These are phyloP conservation scores for Suillus placidus DNA, from an alignment of 768 basidiomycete genomes.

Conservation along the genomic window DNA sequence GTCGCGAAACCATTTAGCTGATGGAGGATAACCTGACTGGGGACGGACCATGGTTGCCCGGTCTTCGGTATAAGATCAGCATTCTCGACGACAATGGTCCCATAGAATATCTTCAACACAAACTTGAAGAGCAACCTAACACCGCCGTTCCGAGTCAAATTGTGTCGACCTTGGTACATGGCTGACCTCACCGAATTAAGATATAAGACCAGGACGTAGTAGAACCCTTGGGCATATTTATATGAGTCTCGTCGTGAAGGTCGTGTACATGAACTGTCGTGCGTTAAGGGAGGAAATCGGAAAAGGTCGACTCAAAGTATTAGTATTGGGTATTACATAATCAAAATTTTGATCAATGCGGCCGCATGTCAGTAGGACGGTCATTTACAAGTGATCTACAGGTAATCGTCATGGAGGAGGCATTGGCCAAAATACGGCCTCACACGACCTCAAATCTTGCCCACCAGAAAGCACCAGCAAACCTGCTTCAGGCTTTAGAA, in stretches of 20 bases:
- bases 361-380: neutral
- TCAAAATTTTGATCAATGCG: conserved; percentile 31
- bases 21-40: neutral
- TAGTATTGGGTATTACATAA: conserved; percentile 32
- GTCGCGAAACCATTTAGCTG: conserved; percentile 1
- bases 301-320: no score
- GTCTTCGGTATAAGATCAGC: conserved; percentile 67
- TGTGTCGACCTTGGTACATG: neutral
- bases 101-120: conserved; percentile 90
- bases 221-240: conserved; percentile 41
- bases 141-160: conserved; percentile 6
- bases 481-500: conserved; percentile 83
- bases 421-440: conserved; percentile 82
- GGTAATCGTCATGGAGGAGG: conserved; percentile 53
- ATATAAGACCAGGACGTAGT: conserved; percentile 65
- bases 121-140: conserved; percentile 71
- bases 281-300: neutral
- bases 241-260: conserved; percentile 9
- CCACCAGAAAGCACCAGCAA: conserved; percentile 89
- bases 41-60: conserved; percentile 69
- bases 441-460: conserved; percentile 79
- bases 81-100: conserved; percentile 85
- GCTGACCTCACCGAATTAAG: conserved; percentile 57
- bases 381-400: conserved; percentile 7
- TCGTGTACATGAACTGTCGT: conserved; percentile 9